Base-by-base conservation (phyloP, 2,329 filamentous ascomycete species). In the Fusarium nisikadoi region DNA sequence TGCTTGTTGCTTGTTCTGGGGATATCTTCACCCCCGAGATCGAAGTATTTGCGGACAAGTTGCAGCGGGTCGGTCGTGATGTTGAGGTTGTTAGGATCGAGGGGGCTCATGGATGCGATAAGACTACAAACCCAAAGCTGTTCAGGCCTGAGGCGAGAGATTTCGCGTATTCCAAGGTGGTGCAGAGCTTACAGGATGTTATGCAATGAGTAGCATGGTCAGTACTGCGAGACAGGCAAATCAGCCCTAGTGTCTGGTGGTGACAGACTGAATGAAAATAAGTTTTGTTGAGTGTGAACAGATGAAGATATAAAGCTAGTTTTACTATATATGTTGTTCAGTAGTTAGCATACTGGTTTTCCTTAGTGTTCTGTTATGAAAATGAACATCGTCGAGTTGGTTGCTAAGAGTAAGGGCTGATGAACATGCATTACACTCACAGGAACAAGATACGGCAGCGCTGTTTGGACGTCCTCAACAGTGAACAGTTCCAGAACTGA, bases 21-120 rank as follows among this genome's bases (percentile, higher is more conserved):
- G 83, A 85, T 71, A 68, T 62, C n/a, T 75, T 84, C 31, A 77
- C 76, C 1, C 74, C 75, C 2, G 83, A 85, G 60, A 77, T 77
- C 0, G 79, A 82, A 52, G 75, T 59, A 14, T 72, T 84, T 25
- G 81, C 76, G 0, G 61, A 75, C 33, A 65, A 79, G 56, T 20
- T 78, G 20, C 6, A 27, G 17, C 29, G 14, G 2, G 62, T 31
- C 33, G 64, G 69, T 2, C 23, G 58, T 43, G 59, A 27, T 46
- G 60, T 71, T 9, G 62, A 77, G 20, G 38, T 71, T 2, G 45
- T 74, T 1, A 33, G 42, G 16, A 20, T 76, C 14, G 53, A 74
- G 7, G 73, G 67, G 2, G 70, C 65, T 25, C 76, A 78, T 39
- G 76, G 70, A 5, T 78, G 75, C 19, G 76, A 77, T 19, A 77